Conservation (phyloP, 805 yeast genomes). For the Starmerella scarabaei region DNA sequence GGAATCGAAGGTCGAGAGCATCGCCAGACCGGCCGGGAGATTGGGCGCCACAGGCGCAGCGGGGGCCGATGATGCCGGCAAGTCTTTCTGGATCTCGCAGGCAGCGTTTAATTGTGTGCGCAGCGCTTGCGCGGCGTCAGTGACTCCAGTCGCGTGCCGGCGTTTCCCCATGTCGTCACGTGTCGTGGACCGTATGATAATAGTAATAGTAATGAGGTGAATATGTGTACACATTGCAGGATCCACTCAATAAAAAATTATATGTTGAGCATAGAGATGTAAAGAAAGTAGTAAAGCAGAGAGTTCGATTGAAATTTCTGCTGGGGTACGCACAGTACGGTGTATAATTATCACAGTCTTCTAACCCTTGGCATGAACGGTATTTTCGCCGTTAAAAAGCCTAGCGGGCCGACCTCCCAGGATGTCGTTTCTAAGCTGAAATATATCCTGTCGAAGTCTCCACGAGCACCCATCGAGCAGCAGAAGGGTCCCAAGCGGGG, state of each 20-base stretch:
- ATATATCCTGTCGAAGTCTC: slow-evolving; percentile 44
- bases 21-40: slow-evolving; percentile 10
- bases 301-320: no score
- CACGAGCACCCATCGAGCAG: slow-evolving; percentile 21
- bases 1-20: slow-evolving; percentile 7
- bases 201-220: no score
- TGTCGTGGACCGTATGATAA: not conserved
- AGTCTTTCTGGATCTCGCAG: slow-evolving; percentile 4
- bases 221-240: no score
- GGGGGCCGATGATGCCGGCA: slow-evolving; percentile 10
- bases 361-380: slow-evolving; percentile 53
- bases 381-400: slow-evolving; percentile 82
- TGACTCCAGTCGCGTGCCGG: slow-evolving; percentile 9
- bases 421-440: slow-evolving; percentile 59
- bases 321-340: no score
- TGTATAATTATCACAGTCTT: not conserved
- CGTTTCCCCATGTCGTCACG: slow-evolving; percentile 14
- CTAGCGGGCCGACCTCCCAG: slow-evolving; percentile 71
- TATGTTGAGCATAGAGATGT: no score
- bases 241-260: no score
- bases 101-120: slow-evolving; percentile 9
- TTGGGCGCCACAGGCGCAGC: slow-evolving; percentile 5
- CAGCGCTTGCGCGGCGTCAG: slow-evolving; percentile 12
- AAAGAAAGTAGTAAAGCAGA: no score
- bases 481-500: slow-evolving; percentile 22